phyloP scores from a whole-genome alignment of 2,329 filamentous ascomycete genomes.

The Clonostachys sp. region DNA sequence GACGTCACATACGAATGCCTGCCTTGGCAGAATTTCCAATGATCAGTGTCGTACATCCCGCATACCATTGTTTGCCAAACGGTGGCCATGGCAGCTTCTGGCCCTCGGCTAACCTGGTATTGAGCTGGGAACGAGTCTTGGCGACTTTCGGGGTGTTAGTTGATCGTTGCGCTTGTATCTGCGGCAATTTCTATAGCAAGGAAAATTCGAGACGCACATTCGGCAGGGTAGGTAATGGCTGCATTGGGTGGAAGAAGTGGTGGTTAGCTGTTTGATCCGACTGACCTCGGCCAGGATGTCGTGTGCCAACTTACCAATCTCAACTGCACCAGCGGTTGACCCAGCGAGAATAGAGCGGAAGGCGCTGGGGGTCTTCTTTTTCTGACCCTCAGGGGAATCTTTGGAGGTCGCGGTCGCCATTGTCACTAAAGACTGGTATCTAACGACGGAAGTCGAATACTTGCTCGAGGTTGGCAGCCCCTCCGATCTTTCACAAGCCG shows the following conservation, averaged over 20 bases:
- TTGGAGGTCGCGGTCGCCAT: neutral
- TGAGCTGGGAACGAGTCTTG: slow-evolving; percentile 92
- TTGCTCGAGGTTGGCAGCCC: no score
- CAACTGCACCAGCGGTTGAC: slow-evolving; percentile 87
- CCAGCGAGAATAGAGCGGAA: slow-evolving; percentile 89
- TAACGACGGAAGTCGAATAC: no score
- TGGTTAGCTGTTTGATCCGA: neutral
- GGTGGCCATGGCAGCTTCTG: slow-evolving; percentile 93
- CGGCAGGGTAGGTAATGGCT: slow-evolving; percentile 89
- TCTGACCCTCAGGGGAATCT: slow-evolving; percentile 13
- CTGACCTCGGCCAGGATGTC: neutral
- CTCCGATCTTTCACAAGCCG: no score
- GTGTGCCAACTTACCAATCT: slow-evolving; percentile 63
- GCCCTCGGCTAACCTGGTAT: slow-evolving; percentile 72
- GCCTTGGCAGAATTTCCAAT: slow-evolving; percentile 97
- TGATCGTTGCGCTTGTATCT: slow-evolving; percentile 2
- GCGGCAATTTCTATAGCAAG: neutral
- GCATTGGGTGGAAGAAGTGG: slow-evolving; percentile 1
- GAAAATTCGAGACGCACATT: slow-evolving; percentile 55
- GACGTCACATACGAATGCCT: slow-evolving; percentile 68
- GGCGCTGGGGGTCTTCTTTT: slow-evolving; percentile 61
- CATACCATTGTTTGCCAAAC: slow-evolving; percentile 94
- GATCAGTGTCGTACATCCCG: slow-evolving; percentile 93
- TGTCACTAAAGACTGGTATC: neutral
- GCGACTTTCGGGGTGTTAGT: slow-evolving; percentile 54